Conservation (phyloP, 352 stramenopile species). For the Elongisporangium prolatum region DNA sequence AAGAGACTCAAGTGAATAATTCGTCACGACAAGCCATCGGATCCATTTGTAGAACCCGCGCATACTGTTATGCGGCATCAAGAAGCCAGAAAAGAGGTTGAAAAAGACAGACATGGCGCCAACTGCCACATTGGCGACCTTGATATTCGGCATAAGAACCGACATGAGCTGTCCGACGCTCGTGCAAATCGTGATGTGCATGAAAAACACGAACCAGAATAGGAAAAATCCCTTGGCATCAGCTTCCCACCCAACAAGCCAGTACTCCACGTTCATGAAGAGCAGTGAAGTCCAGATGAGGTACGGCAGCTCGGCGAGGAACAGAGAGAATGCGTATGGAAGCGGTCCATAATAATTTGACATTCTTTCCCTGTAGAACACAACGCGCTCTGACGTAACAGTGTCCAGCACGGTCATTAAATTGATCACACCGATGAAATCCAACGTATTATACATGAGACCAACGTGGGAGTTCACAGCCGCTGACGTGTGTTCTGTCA, state of each 20-base stretch:
- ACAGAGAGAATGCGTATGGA: constrained; percentile 33
- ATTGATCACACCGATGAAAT: constrained; percentile 60
- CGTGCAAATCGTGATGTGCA: constrained; percentile 34
- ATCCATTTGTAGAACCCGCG: constrained; percentile 36
- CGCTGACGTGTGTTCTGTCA: constrained; percentile 20
- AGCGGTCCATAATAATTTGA: constrained; percentile 47
- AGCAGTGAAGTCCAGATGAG: constrained; percentile 15
- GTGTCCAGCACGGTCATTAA: constrained; percentile 18
- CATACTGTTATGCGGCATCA: constrained; percentile 32
- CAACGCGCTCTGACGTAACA: constrained; percentile 2
- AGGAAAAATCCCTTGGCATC: constrained; percentile 29
- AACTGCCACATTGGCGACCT: constrained; percentile 47
- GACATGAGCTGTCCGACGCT: constrained; percentile 37
- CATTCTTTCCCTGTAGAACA: constrained; percentile 33
- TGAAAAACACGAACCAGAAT: constrained; percentile 37
- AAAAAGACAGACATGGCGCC: constrained; percentile 38
- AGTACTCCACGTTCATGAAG: constrained; percentile 46
- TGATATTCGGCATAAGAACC: constrained; percentile 43
- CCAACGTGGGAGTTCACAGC: constrained; percentile 58
- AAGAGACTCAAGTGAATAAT: constrained; percentile 28
- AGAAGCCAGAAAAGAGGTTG: constrained; percentile 40
- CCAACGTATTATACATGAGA: constrained; percentile 71
- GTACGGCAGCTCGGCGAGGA: constrained; percentile 40
- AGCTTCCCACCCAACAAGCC: constrained; percentile 29
- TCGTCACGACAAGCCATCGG: constrained; percentile 27